Conservation (phyloP, 1,284 basidiomycete genomes). For the Pascua guehoae region DNA sequence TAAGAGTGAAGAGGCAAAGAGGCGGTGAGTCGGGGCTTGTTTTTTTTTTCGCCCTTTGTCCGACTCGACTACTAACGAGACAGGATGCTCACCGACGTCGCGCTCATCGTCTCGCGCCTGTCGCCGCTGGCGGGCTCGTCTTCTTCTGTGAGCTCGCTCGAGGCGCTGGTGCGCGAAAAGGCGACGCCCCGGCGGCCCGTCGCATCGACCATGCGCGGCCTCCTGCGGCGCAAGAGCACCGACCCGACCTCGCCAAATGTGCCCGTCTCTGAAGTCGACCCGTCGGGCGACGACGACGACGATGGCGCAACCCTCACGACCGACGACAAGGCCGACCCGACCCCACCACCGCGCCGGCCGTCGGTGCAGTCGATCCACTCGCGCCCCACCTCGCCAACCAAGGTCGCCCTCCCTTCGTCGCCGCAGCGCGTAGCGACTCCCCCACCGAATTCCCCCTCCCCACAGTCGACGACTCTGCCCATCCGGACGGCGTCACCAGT, state of each 20-base stretch:
- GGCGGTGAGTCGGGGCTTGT: conserved; percentile 55
- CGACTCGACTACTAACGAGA: conserved; percentile 9
- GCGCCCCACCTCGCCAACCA: too few relatives aligned
- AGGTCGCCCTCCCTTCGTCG: too few relatives aligned
- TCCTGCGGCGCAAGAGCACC: conserved; percentile 31
- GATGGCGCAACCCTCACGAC: not conserved
- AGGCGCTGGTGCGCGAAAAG: conserved; percentile 76
- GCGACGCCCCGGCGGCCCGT: conserved; percentile 41
- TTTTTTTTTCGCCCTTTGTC: conserved; percentile 4
- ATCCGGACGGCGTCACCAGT: too few relatives aligned
- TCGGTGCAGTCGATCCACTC: too few relatives aligned
- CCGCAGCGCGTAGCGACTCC: too few relatives aligned
- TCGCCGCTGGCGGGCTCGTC: conserved; percentile 60
- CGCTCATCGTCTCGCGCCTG: conserved; percentile 67
- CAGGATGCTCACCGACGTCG: conserved; percentile 74
- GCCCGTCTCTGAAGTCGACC: not conserved
- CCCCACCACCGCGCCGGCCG: too few relatives aligned
- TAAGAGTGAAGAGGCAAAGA: conserved; percentile 73
- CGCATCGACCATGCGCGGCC: conserved; percentile 33
- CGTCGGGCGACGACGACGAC: conserved; percentile 4
- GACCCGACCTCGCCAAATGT: not conserved
- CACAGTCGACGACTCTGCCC: too few relatives aligned
- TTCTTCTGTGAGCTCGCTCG: conserved; percentile 64
- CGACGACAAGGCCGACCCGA: too few relatives aligned
- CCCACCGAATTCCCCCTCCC: too few relatives aligned